Percentiles rank a stretch among this genome's conserved stretches.
Evolutionary conservation across 345 rosid species (phyloP).

Genomic region (Mallotus nudiflorus): DNA sequence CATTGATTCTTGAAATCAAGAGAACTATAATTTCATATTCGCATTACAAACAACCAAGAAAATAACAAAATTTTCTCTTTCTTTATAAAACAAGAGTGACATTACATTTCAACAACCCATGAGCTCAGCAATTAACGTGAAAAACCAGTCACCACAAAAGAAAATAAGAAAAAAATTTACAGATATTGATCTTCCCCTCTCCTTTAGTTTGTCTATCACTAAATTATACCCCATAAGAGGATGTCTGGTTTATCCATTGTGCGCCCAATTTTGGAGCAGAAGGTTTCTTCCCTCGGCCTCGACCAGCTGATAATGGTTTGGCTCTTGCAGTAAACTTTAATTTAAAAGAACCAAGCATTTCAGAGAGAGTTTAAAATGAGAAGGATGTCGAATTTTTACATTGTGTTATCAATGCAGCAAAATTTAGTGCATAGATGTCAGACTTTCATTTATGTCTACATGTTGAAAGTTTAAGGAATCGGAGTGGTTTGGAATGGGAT

Average conservation of each 20-base stretch:
- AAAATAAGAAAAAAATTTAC: conserved; percentile 41
- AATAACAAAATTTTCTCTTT: conserved; percentile 49
- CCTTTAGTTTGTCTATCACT: conserved; percentile 11
- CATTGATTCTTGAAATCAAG: too few relatives aligned
- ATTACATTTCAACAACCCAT: conserved; percentile 18
- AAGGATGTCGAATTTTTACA: too few relatives aligned
- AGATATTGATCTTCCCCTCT: conserved; percentile 31
- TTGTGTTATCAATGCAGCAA: too few relatives aligned
- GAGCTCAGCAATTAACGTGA: conserved; percentile 14
- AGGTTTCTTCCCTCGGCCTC: conserved; percentile 76
- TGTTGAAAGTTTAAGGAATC: too few relatives aligned
- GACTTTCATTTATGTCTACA: too few relatives aligned
- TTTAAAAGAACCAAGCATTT: conserved; percentile 89
- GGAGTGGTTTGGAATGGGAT: too few relatives aligned
- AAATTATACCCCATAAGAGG: conserved; percentile 60
- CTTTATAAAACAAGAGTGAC: conserved; percentile 16
- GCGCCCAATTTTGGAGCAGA: conserved; percentile 77
- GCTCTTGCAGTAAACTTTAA: conserved; percentile 81
- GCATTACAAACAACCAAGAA: too few relatives aligned
- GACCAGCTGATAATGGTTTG: conserved; percentile 67
- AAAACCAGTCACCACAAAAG: conserved; percentile 29
- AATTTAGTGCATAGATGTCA: too few relatives aligned
- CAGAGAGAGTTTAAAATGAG: too few relatives aligned
- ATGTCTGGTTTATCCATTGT: conserved; percentile 83
- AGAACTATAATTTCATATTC: too few relatives aligned